Evolutionary conservation across 768 basidiomycete genomes (phyloP).

Genomic region (Auriscalpium orientale): DNA sequence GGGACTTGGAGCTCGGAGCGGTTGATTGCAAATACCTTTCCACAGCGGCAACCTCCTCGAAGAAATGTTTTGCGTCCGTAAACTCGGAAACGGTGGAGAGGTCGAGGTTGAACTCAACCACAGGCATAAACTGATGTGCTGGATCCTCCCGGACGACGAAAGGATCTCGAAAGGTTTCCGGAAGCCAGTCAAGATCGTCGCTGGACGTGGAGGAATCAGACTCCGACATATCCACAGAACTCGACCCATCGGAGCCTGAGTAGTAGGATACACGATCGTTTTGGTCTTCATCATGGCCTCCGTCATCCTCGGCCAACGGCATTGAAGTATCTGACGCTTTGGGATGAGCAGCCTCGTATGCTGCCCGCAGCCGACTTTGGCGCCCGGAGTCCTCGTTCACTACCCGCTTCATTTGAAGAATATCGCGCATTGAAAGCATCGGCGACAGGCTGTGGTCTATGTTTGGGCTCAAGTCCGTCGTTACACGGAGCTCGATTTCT

Average conservation of each 20-base stretch:
- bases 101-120: background rate
- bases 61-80: background rate
- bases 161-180: background rate
- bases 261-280: background rate
- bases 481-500: background rate
- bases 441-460: background rate
- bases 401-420: no score
- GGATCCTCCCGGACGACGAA: background rate
- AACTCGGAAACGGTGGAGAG: background rate
- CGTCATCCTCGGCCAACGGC: background rate
- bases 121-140: background rate
- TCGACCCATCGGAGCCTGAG: background rate
- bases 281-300: background rate
- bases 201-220: background rate
- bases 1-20: background rate
- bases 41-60: background rate
- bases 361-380: no score
- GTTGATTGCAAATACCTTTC: background rate
- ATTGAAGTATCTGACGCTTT: no score
- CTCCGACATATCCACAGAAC: background rate
- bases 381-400: no score
- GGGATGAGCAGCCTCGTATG: no score
- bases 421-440: background rate
- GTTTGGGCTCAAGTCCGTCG: background rate
- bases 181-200: background rate